phyloP scores from a whole-genome alignment of 805 yeast genomes.

The Barnettozyma sp. region DNA sequence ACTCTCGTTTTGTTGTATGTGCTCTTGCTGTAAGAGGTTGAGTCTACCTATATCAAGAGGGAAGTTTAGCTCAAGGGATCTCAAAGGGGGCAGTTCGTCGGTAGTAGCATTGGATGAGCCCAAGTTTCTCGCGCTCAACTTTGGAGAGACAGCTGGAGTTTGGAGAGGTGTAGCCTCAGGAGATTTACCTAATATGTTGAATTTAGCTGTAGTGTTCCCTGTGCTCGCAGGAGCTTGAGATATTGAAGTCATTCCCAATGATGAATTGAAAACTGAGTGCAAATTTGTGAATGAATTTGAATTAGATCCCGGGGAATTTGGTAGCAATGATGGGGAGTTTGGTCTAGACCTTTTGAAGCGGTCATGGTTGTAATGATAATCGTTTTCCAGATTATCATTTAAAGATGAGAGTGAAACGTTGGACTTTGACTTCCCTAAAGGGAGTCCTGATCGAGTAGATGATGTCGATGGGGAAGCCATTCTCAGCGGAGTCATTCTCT shows the following conservation, averaged over 20 bases:
- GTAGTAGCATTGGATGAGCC: neutral
- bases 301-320: constrained; percentile 18
- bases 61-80: constrained; percentile 24
- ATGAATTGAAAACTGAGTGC: constrained; percentile 19
- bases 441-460: constrained; percentile 15
- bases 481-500: constrained; percentile 55
- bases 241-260: constrained; percentile 18
- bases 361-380: constrained; percentile 27
- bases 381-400: constrained; percentile 36
- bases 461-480: constrained; percentile 21
- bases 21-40: constrained; percentile 7
- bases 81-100: constrained; percentile 25
- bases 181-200: constrained; percentile 22
- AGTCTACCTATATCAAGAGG: constrained; percentile 16
- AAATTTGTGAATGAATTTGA: constrained; percentile 22
- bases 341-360: constrained; percentile 34
- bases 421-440: constrained; percentile 21
- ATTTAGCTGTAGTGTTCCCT: constrained; percentile 5
- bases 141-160: constrained; percentile 25
- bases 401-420: constrained; percentile 23
- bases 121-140: constrained; percentile 10
- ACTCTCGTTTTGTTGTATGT: constrained; percentile 8
- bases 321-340: constrained; percentile 26
- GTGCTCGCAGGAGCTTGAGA: constrained; percentile 7
- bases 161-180: constrained; percentile 26